A percentile compares a stretch with the other conserved stretches of the same genome.
Evolutionary conservation across 1,284 basidiomycete species (phyloP).

Genomic region (Volvariella volvacea): DNA sequence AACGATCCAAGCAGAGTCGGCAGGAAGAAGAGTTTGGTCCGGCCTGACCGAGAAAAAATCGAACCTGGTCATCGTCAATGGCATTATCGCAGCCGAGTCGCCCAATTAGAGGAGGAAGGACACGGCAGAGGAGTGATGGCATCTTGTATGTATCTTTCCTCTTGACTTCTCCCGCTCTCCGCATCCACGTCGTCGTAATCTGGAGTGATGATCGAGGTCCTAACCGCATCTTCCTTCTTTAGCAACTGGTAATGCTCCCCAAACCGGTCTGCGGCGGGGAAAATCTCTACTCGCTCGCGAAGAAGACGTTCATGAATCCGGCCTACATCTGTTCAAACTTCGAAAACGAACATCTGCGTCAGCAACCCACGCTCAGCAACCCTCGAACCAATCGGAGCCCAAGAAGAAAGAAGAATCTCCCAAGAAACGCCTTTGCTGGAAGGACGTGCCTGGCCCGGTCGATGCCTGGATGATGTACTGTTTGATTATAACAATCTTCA

Average conservation of each 20-base stretch:
- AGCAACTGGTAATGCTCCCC: constrained; percentile 80
- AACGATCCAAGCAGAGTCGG: constrained; percentile 34
- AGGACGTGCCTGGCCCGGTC: constrained; percentile 74
- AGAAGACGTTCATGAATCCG: constrained; percentile 82
- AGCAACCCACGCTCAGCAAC: constrained; percentile 18
- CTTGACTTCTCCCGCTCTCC: constrained; percentile 5
- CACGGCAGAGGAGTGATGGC: constrained; percentile 60
- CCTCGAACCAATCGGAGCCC: constrained; percentile 13
- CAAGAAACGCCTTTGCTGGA: constrained; percentile 47
- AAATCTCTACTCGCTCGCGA: constrained; percentile 85
- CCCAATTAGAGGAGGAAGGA: constrained; percentile 70
- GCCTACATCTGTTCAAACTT: constrained; percentile 80
- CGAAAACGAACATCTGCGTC: constrained; percentile 50
- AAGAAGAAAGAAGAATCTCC: constrained; percentile 30
- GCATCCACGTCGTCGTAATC: background rate
- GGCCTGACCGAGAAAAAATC: constrained; percentile 94
- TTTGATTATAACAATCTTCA: constrained; percentile 78
- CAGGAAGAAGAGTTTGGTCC: constrained; percentile 93
- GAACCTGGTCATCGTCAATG: constrained; percentile 93
- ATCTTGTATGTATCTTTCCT: constrained; percentile 51
- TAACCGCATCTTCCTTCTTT: background rate
- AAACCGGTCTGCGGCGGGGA: constrained; percentile 69
- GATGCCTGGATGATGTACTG: constrained; percentile 97
- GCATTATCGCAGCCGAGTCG: constrained; percentile 91
- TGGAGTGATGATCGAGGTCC: background rate